Base-by-base conservation (phyloP, 768 basidiomycete species). In the Tricholoma terreum region DNA sequence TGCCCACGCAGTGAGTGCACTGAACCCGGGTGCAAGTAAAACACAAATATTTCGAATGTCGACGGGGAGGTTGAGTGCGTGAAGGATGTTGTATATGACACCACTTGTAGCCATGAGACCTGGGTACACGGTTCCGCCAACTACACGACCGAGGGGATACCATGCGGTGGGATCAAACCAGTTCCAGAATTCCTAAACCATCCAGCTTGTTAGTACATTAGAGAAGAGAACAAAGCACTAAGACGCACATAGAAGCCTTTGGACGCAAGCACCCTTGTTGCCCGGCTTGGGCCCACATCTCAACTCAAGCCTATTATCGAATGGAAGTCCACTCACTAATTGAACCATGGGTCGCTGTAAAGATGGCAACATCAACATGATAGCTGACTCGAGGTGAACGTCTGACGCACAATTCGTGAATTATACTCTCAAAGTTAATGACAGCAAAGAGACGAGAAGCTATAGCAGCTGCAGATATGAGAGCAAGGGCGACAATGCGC, bases 111-210 rank as follows among this genome's bases (percentile, higher is more conserved):
- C 93, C 97, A 99, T 99, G 36, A 99, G 77, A 60, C 97, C 97
- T 15, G 97, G 97, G 70, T 98, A 99, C 65, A 99, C 91, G 11
- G 97, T 99, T 51, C 96, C 96, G 52, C 97, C 97, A 43, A 98
- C 97, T 50, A 97, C 94, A 66, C 97, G 93, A 45, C 97, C 97
- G 0, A 99, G 85, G 10, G 97, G 97, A 66, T 99, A 99, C 97
- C 97, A 99, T 63, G 96, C 96, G 3, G 96, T 97, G 19, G 95
- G 95, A 74, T 99, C 97, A 70, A 99, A 99, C 97, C 97, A 99
- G 69, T 99, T 99, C 97, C 97, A 99, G 76, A 99, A 98, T 86
- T 91, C 96, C 94, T 97, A 60, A 12, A 34, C 10, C 52, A 5
- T 11, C 9, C 11, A 50, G 36, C 6, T 56, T 15, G 54, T 59